phyloP scores from a whole-genome alignment of 2,329 filamentous ascomycete species.

The Thelonectria discophora region DNA sequence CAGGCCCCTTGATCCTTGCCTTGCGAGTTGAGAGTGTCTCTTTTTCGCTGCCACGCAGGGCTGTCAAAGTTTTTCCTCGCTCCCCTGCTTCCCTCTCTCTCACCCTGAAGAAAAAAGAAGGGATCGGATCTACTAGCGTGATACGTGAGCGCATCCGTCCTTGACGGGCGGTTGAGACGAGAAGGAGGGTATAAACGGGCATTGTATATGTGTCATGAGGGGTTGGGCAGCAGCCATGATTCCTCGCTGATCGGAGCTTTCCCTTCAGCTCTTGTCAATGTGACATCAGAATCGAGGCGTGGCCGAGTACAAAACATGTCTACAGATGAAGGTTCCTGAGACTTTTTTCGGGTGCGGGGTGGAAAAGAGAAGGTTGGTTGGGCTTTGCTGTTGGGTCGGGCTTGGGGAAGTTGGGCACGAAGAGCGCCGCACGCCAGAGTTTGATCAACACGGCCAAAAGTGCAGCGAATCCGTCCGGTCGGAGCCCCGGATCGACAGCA shows the following conservation, averaged over 20 bases:
- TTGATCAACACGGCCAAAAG: conserved; percentile 17
- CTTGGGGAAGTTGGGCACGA: conserved; percentile 37
- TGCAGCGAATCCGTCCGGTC: conserved; percentile 23
- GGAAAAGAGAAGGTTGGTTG: conserved; percentile 1
- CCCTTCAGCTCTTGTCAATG: conserved; percentile 14
- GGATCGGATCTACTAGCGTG: conserved; percentile 19
- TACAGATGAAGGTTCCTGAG: neutral
- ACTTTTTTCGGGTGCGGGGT: conserved; percentile 22
- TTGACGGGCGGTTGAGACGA: conserved; percentile 14
- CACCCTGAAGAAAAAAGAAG: neutral
- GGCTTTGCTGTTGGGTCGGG: conserved; percentile 17
- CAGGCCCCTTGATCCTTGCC: conserved; percentile 6
- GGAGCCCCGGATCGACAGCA: conserved; percentile 25
- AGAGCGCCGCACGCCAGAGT: conserved; percentile 17
- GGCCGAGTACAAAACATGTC: conserved; percentile 7
- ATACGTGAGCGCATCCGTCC: conserved; percentile 12
- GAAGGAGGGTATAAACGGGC: conserved; percentile 12
- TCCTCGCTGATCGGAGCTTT: conserved; percentile 25
- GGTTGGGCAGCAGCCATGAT: conserved; percentile 13
- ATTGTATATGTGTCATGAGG: conserved; percentile 7
- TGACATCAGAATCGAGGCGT: conserved; percentile 8
- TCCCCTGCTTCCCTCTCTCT: too few relatives aligned
- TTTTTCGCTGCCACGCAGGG: conserved; percentile 7
- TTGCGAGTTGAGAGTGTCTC: neutral
- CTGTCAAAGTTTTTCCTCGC: conserved; percentile 13